phyloP scores from a whole-genome alignment of 495 filamentous ascomycete species.

The Choiromyces venosus region DNA sequence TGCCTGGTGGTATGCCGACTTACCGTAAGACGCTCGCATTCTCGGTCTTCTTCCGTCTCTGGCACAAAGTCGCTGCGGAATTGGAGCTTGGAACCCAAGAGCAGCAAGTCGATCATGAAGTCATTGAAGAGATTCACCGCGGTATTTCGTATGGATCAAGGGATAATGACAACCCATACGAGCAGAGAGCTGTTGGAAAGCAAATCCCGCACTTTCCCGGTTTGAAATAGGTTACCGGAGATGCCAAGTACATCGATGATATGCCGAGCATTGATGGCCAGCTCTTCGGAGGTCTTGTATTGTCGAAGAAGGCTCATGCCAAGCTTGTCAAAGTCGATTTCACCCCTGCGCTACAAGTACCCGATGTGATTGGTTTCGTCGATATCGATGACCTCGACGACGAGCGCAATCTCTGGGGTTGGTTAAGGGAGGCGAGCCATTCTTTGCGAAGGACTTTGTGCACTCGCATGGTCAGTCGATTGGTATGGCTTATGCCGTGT shows the following conservation, averaged over 20 bases:
- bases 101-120: slow-evolving; percentile 48
- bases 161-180: slow-evolving; percentile 48
- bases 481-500: too few species aligned
- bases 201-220: slow-evolving; percentile 46
- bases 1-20: slow-evolving; percentile 92
- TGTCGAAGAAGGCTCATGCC: slow-evolving; percentile 46
- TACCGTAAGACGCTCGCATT: slow-evolving; percentile 87
- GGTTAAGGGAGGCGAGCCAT: too few species aligned
- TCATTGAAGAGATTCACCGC: slow-evolving; percentile 57
- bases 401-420: too few species aligned
- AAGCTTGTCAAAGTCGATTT: slow-evolving; percentile 45
- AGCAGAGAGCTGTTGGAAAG: slow-evolving; percentile 46
- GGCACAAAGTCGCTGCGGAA: slow-evolving; percentile 57
- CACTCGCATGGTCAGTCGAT: too few species aligned
- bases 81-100: slow-evolving; percentile 12
- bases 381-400: too few species aligned
- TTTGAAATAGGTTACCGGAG: slow-evolving; percentile 46
- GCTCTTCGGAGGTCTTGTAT: slow-evolving; percentile 43
- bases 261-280: slow-evolving; percentile 45
- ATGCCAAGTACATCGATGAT: slow-evolving; percentile 47
- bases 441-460: too few species aligned
- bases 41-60: slow-evolving; percentile 84
- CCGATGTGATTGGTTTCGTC: too few species aligned
- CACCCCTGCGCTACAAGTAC: too few species aligned
- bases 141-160: slow-evolving; percentile 55